phyloP scores from a whole-genome alignment of 2,329 filamentous ascomycete species.

The Clarireedia sp. region DNA sequence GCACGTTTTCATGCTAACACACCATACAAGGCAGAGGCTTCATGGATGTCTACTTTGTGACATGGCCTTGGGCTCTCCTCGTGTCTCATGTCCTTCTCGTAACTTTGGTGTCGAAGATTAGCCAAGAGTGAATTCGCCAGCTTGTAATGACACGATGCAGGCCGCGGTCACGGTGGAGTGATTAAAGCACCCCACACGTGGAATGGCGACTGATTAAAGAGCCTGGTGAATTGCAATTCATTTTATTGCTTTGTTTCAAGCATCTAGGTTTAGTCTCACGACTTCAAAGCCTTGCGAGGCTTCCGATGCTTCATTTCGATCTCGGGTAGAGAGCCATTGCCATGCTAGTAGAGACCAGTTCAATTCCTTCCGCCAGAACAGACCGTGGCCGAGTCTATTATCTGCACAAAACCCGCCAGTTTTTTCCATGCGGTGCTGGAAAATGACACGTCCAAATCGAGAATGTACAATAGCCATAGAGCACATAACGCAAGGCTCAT shows the following conservation, averaged over 20 bases:
- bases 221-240: too few relatives aligned
- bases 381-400: slow-evolving; percentile 54
- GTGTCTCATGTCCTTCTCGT: too few relatives aligned
- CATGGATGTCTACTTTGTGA: not conserved
- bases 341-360: slow-evolving; percentile 82
- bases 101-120: too few relatives aligned
- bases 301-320: not conserved
- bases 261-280: not conserved
- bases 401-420: slow-evolving; percentile 82
- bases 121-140: too few relatives aligned
- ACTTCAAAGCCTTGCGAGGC: not conserved
- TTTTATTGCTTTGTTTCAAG: not conserved
- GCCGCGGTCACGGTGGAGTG: too few relatives aligned
- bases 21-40: not conserved
- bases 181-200: too few relatives aligned
- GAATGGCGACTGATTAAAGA: too few relatives aligned
- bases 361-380: slow-evolving; percentile 68
- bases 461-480: slow-evolving; percentile 95
- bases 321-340: slow-evolving; percentile 39
- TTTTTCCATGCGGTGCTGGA: slow-evolving; percentile 67
- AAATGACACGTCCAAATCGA: slow-evolving; percentile 78
- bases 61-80: not conserved
- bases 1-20: not conserved
- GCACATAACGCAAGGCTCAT: slow-evolving; percentile 95
- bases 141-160: too few relatives aligned